These are phyloP conservation scores for Ophiostoma australiae DNA, from an alignment of 2,329 filamentous ascomycete genomes.

Conservation along the genomic window DNA sequence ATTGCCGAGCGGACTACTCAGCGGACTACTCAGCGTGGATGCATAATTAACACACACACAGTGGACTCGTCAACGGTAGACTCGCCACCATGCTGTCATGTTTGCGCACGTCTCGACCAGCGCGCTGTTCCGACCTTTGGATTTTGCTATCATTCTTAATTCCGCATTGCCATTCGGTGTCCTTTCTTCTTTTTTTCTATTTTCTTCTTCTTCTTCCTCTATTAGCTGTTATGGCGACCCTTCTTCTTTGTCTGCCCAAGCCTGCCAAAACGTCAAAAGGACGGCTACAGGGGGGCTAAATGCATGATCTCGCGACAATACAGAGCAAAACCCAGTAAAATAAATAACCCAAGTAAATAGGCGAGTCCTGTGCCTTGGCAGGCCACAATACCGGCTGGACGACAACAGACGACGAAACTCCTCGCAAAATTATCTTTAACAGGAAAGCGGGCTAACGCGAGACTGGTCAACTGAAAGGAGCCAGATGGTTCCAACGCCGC, in stretches of 20 bases:
- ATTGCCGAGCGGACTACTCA: not conserved
- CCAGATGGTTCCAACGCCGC: too few species aligned
- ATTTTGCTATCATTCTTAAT: not conserved
- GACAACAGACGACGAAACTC: not conserved
- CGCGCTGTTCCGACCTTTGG: not conserved
- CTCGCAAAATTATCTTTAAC: slow-evolving; percentile 3
- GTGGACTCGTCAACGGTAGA: not conserved
- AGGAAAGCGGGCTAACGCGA: not conserved
- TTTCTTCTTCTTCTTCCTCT: not conserved
- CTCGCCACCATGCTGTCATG: slow-evolving; percentile 2
- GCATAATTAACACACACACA: not conserved
- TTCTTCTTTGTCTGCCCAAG: not conserved
- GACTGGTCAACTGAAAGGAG: too few species aligned
- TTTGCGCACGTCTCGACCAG: not conserved
- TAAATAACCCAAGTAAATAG: too few species aligned
- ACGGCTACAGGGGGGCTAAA: not conserved
- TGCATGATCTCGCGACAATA: not conserved
- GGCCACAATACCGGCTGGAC: not conserved
- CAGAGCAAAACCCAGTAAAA: too few species aligned
- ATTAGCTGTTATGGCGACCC: not conserved
- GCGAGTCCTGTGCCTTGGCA: not conserved
- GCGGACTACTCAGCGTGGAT: not conserved
- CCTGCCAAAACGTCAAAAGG: not conserved
- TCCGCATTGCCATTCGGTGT: not conserved
- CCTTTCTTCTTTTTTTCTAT: not conserved